Conservation (phyloP, 495 filamentous ascomycete species). For the Xylaria cubensis region DNA sequence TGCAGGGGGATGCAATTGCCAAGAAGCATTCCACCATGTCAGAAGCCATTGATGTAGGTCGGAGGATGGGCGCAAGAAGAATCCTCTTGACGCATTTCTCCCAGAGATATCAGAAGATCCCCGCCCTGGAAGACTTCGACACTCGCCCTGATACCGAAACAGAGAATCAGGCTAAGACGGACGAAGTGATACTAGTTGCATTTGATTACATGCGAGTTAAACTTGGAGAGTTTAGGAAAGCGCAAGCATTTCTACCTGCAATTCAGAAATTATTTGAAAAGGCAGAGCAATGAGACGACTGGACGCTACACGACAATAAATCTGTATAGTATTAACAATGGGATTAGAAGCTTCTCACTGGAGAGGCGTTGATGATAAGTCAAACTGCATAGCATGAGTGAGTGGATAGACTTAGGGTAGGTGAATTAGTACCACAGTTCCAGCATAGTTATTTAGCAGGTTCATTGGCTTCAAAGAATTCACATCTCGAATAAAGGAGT, state of each 20-base stretch:
- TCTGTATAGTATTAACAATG: not conserved
- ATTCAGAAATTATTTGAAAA: conserved; percentile 69
- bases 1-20: conserved; percentile 74
- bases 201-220: conserved; percentile 90
- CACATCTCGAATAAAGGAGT: not conserved
- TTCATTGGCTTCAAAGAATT: not conserved
- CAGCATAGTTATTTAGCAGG: not conserved
- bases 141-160: conserved; percentile 24
- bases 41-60: conserved; percentile 82
- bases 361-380: too few species aligned
- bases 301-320: not conserved
- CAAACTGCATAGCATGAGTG: not conserved
- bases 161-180: conserved; percentile 31
- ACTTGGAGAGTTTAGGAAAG: conserved; percentile 77
- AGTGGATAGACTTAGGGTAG: not conserved
- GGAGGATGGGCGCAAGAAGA: conserved; percentile 74
- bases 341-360: too few species aligned
- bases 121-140: conserved; percentile 52
- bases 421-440: not conserved
- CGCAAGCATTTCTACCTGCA: conserved; percentile 77
- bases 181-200: conserved; percentile 71
- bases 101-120: conserved; percentile 92
- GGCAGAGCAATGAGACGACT: conserved; percentile 26
- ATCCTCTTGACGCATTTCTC: conserved; percentile 92
- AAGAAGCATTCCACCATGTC: conserved; percentile 89